A percentile compares a stretch with the other conserved stretches of the same genome.
Evolutionary conservation across 139 green algal genomes (phyloP).

Genomic region (Monoraphidium neglectum): DNA sequence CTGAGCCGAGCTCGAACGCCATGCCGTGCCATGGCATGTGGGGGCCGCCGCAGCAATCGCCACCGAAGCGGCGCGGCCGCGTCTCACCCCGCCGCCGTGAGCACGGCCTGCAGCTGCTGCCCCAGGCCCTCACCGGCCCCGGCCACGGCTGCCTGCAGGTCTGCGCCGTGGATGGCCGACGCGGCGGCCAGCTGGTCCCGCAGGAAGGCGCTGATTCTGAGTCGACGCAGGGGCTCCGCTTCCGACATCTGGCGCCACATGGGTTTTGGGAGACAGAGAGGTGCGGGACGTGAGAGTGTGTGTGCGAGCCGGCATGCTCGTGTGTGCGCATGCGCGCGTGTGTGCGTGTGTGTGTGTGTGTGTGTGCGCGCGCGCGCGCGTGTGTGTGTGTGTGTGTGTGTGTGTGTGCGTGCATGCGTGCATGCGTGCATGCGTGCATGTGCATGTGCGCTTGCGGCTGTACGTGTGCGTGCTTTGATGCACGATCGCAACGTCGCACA

Average conservation of each 20-base stretch:
- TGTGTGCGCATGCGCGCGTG: no score
- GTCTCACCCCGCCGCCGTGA: conserved; percentile 13
- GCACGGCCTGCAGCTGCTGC: conserved; percentile 21
- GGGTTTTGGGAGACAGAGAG: neutral
- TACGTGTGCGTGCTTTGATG: no score
- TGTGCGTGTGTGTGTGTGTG: no score
- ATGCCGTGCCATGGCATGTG: no score
- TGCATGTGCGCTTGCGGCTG: no score
- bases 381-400: no score
- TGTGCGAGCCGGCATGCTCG: neutral
- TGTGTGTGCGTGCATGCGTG: no score
- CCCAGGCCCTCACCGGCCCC: conserved; percentile 23
- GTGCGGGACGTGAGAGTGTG: neutral
- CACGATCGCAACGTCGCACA: no score
- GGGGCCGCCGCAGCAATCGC: no score
- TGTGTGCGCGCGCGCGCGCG: no score
- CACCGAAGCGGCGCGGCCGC: neutral
- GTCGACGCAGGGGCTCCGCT: conserved; percentile 26
- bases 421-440: no score
- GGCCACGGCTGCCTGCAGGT: conserved; percentile 26
- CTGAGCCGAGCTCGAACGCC: no score
- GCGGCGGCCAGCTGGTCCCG: conserved; percentile 30
- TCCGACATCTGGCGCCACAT: conserved; percentile 29
- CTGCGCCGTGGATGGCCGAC: conserved; percentile 21
- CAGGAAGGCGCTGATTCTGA: conserved; percentile 31